These are phyloP conservation scores for Orbilia blumenaviensis DNA, from an alignment of 2,329 filamentous ascomycete genomes.

Conservation along the genomic window DNA sequence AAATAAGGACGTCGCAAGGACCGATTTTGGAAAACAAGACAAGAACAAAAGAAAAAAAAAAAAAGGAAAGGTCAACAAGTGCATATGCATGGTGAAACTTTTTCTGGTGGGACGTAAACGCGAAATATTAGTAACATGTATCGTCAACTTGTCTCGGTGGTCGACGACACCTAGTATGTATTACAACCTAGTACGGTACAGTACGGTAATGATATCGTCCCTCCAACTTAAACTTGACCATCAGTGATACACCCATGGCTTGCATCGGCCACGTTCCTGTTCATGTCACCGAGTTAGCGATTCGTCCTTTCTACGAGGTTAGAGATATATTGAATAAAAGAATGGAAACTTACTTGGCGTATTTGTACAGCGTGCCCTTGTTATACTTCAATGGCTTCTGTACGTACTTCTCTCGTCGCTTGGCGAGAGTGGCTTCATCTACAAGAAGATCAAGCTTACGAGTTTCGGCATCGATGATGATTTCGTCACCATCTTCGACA, in stretches of 20 bases:
- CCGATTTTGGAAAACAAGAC: not conserved
- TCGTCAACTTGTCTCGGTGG: no score
- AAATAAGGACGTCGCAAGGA: not conserved
- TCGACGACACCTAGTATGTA: not conserved
- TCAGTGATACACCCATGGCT: conserved; percentile 71
- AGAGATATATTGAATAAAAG: not conserved
- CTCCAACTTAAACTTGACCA: conserved; percentile 55
- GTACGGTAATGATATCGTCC: not conserved
- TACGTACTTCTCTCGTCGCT: conserved; percentile 65
- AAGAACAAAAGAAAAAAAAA: no score
- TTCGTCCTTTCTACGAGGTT: not conserved
- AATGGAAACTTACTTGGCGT: conserved; percentile 62
- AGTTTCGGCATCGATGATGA: conserved; percentile 70
- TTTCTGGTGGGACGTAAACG: not conserved
- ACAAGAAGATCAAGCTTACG: conserved; percentile 67
- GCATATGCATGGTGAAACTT: no score
- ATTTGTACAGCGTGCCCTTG: conserved; percentile 70
- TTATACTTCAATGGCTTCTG: conserved; percentile 68
- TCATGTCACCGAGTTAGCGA: not conserved
- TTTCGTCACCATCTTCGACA: conserved; percentile 69
- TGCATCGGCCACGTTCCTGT: conserved; percentile 67
- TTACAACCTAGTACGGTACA: not conserved
- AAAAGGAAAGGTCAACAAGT: no score
- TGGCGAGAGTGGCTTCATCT: conserved; percentile 65
- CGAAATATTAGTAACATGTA: not conserved